Percentiles rank a stretch among this genome's conserved stretches.
These are phyloP conservation scores for Elongisporangium senticosum DNA, from an alignment of 352 stramenopile species.

Conservation along the genomic window DNA sequence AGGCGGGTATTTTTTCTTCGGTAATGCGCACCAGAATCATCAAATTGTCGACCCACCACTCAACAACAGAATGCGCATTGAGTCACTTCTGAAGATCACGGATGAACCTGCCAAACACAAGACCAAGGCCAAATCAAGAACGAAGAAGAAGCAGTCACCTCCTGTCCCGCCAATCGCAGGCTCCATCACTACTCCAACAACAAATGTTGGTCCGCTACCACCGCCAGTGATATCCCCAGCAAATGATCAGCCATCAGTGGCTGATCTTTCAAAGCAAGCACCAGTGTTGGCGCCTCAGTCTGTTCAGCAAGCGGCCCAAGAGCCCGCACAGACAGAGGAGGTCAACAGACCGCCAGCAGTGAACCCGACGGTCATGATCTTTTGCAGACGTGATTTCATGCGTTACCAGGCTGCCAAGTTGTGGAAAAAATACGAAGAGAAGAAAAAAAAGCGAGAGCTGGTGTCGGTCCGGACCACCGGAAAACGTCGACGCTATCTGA, in stretches of 20 bases:
- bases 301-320: background rate
- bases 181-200: background rate
- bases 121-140: background rate
- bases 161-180: background rate
- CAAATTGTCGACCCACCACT: background rate
- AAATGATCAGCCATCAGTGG: background rate
- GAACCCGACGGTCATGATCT: conserved; percentile 70
- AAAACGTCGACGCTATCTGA: conserved; percentile 50
- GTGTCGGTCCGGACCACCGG: conserved; percentile 35
- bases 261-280: background rate
- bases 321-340: background rate
- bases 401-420: conserved; percentile 62
- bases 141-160: background rate
- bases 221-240: background rate
- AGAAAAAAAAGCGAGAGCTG: conserved; percentile 44
- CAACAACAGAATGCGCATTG: background rate
- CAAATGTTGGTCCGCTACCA: background rate
- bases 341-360: conserved; percentile 1
- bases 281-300: background rate
- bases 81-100: background rate
- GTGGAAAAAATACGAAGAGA: conserved; percentile 72
- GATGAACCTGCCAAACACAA: background rate
- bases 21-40: background rate
- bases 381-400: conserved; percentile 79
- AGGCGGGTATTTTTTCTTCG: background rate